Base-by-base conservation (phyloP, 257 asterid species). In the Plantago major region DNA sequence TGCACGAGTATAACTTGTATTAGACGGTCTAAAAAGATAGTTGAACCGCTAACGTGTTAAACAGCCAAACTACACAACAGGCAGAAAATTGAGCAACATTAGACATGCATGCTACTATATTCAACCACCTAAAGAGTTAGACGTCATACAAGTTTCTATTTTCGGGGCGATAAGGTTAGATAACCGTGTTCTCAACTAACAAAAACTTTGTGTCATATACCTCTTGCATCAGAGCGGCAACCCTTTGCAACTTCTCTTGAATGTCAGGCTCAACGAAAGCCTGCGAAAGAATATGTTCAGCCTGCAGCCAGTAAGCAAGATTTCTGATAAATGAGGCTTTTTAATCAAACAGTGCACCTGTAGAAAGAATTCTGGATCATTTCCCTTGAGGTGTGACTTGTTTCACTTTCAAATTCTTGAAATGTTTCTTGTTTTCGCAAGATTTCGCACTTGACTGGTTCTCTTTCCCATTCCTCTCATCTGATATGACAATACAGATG, bases 251-350 rank as follows among this genome's bases (percentile, higher is more conserved):
- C 26, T 77, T 75, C 59, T 77, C 88, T 1, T 88, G 90, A 57
- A 87, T 73, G 79, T 93, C 95, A 66, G 78, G 77, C 71, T 84
- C 90, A 22, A 87, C 78, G 66, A 82, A 84, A 54, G 93, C 95
- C 95, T 87, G 76, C 51, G 65, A 54, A 72, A 64, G 9, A 48
- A 7, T 13, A 48, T 48, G 9, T 7, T 48, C 18, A 42, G 53
- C 17, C 26, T n/a, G n/a, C 19, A 10, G 11, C 98, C 98, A 90
- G 74, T 88, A 90, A 69, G 98, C 95, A 22, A 90, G 94, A 79
- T 88, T 72, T 86, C 89, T 65, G 96, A 76, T 88, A 96, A 51
- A 66, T 77, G 54, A 85, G 88, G 67, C 86, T 90, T 63, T 78
- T 78, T 73, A 90, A 70, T 81, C 79, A 17, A 78, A 86, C 46